These are phyloP conservation scores for Aspergillus mulundensis DNA, from an alignment of 495 filamentous ascomycete genomes.

Conservation along the genomic window DNA sequence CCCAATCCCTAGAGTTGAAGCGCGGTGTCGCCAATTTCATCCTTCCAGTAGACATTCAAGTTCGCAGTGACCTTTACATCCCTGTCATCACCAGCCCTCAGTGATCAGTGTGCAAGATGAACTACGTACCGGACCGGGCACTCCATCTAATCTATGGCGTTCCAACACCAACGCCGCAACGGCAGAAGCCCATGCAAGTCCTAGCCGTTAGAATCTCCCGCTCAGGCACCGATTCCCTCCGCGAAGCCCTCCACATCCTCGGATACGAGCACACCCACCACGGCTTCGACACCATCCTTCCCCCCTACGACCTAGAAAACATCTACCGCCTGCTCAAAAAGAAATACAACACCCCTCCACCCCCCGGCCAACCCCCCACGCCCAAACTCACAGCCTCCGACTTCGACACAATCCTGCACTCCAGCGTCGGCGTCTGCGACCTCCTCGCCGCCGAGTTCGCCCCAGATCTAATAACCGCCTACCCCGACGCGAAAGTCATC, in stretches of 20 bases:
- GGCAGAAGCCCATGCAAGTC: slow-evolving; percentile 23
- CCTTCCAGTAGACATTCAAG: too few relatives aligned
- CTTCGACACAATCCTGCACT: slow-evolving; percentile 43
- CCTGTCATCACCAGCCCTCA: too few relatives aligned
- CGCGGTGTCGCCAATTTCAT: too few relatives aligned
- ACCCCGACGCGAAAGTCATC: slow-evolving; percentile 50
- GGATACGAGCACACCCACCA: slow-evolving; percentile 24
- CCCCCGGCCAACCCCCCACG: too few relatives aligned
- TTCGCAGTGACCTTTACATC: too few relatives aligned
- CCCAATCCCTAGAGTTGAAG: too few relatives aligned
- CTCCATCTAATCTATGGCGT: slow-evolving; percentile 13
- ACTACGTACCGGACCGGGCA: slow-evolving; percentile 7
- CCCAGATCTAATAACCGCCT: slow-evolving; percentile 36
- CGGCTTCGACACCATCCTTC: slow-evolving; percentile 23
- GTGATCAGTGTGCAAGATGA: slow-evolving; percentile 11
- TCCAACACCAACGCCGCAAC: slow-evolving; percentile 8
- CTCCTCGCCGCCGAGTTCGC: slow-evolving; percentile 50
- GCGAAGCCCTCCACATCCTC: slow-evolving; percentile 22
- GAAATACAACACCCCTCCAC: slow-evolving; percentile 16
- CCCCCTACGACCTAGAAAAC: slow-evolving; percentile 14
- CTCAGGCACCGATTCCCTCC: slow-evolving; percentile 28
- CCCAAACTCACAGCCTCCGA: slow-evolving; percentile 25
- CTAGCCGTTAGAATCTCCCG: slow-evolving; percentile 27
- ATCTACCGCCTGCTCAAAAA: slow-evolving; percentile 17
- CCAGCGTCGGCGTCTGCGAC: slow-evolving; percentile 51